Evolutionary conservation across 192 early-diverging fungal species (phyloP), one percentile per base, ranked within the genome.

Genomic region (Rhizoclosmatium sp.): DNA sequence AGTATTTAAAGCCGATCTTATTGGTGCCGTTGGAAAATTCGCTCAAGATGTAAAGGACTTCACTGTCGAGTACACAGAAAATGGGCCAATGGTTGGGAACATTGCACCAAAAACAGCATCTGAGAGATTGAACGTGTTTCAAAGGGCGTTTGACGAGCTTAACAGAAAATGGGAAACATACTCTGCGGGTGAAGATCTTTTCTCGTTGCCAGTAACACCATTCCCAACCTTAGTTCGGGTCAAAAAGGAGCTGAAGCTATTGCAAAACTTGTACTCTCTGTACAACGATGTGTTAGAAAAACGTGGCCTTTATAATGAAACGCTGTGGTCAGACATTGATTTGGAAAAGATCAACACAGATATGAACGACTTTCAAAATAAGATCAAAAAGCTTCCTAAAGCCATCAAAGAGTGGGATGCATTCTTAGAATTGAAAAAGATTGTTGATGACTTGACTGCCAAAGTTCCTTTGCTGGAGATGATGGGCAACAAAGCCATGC

Each of bases 141-240:
- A 91, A 77, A 81, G 90, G 19, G 86, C 83, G 2, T 91, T 91
- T 73, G 90, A 91, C 68, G 90, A 91, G 79, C 81, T 91, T 19
- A 91, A 91, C 60, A 76, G 90, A 44, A 91, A 91, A 76, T 91
- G 89, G 89, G 90, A 91, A 66, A 91, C 88, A 19, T 91, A 91
- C 79, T 85, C 88, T 21, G 90, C 84, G 9, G 90, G 90, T 46
- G 90, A 91, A 80, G 89, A 91, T 69, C 73, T 91, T 23, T 91
- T 91, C 64, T 86, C 84, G 3, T 69, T 91, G n/a, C 90, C 90
- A 0, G 90, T 91, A 7, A 91, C 90, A 40, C 90, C 89, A 42
- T 91, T 91, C 76, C 90, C 90, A 2, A 84, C 85, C 14, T 81
- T 91, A 3, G 89, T 88, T 14, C 49, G 76, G 41, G 86, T 91